Percentiles rank a stretch among this genome's conserved stretches.
phyloP scores from a whole-genome alignment of 495 filamentous ascomycete genomes.

The Saxispiralis lemnorum region DNA sequence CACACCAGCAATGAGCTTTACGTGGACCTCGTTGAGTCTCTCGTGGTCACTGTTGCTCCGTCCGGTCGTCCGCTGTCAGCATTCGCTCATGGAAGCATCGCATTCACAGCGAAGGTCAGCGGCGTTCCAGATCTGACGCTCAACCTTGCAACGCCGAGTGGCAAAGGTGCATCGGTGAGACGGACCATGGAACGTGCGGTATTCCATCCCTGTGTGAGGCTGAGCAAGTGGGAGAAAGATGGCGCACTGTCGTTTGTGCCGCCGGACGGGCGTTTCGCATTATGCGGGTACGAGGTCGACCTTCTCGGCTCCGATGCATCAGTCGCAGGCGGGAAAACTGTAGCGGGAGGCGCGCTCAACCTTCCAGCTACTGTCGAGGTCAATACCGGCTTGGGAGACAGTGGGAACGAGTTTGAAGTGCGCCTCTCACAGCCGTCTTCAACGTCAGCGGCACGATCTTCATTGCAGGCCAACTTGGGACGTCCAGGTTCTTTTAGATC shows the following conservation, averaged over 20 bases:
- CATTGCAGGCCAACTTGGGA: constrained; percentile 11
- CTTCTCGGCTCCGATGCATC: constrained; percentile 35
- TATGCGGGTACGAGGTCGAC: constrained; percentile 90
- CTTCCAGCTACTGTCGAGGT: constrained; percentile 70
- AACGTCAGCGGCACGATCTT: constrained; percentile 13
- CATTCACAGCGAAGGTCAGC: constrained; percentile 85
- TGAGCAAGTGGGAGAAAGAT: constrained; percentile 73
- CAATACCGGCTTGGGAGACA: constrained; percentile 53
- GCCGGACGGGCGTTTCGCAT: constrained; percentile 84
- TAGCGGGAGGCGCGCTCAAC: constrained; percentile 40
- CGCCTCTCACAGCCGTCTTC: constrained; percentile 42
- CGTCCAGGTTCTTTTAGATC: constrained; percentile 1
- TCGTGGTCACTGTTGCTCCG: constrained; percentile 72
- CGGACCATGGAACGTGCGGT: constrained; percentile 47
- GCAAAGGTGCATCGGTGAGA: constrained; percentile 42
- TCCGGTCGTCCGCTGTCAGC: constrained; percentile 76
- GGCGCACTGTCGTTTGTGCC: constrained; percentile 89
- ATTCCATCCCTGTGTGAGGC: constrained; percentile 86
- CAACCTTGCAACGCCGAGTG: constrained; percentile 46
- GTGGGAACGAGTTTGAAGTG: constrained; percentile 76
- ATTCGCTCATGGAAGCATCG: constrained; percentile 79
- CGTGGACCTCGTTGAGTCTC: constrained; percentile 82
- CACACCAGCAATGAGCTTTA: constrained; percentile 97
- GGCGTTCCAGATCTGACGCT: constrained; percentile 80
- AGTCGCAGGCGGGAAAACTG: constrained; percentile 4